Percentiles rank a stretch among this genome's conserved stretches.
Conservation (phyloP, 2,329 filamentous ascomycete genomes). For the Ascochyta viciae-villosae region DNA sequence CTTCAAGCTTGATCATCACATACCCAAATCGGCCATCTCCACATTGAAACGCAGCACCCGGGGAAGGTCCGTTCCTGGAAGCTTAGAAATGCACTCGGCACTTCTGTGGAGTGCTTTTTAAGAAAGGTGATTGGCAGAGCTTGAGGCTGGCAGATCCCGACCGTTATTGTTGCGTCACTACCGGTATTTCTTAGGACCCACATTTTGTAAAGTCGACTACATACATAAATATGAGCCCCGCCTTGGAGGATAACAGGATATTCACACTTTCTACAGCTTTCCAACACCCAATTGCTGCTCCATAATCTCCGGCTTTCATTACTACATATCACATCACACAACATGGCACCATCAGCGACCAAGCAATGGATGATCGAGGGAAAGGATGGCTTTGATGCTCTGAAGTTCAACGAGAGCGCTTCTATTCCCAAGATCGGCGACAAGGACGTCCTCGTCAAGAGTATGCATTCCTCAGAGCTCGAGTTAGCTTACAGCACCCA, state of each 20-base stretch:
- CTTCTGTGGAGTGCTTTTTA: neutral
- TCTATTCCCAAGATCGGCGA: constrained; percentile 69
- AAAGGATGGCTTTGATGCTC: constrained; percentile 65
- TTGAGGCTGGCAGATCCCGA: constrained; percentile 6
- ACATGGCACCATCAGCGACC: constrained; percentile 54
- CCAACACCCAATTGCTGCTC: neutral
- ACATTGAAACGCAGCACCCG: constrained; percentile 2
- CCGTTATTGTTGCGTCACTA: constrained; percentile 32
- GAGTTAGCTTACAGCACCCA: neutral
- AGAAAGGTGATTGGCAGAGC: constrained; percentile 1
- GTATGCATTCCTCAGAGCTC: constrained; percentile 33
- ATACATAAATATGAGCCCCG: constrained; percentile 18
- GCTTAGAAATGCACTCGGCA: constrained; percentile 18
- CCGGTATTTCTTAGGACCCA: constrained; percentile 17
- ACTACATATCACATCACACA: constrained; percentile 6
- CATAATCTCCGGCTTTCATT: neutral
- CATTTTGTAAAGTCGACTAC: constrained; percentile 17
- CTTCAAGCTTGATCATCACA: neutral
- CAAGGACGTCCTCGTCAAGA: constrained; percentile 74
- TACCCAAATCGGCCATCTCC: neutral
- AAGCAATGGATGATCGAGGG: constrained; percentile 65
- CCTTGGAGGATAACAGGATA: neutral
- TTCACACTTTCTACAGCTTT: neutral
- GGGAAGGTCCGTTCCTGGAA: constrained; percentile 6
- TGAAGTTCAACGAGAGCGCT: constrained; percentile 62